Base-by-base conservation (phyloP, 345 rosid genomes). In the Populus pruinosa region DNA sequence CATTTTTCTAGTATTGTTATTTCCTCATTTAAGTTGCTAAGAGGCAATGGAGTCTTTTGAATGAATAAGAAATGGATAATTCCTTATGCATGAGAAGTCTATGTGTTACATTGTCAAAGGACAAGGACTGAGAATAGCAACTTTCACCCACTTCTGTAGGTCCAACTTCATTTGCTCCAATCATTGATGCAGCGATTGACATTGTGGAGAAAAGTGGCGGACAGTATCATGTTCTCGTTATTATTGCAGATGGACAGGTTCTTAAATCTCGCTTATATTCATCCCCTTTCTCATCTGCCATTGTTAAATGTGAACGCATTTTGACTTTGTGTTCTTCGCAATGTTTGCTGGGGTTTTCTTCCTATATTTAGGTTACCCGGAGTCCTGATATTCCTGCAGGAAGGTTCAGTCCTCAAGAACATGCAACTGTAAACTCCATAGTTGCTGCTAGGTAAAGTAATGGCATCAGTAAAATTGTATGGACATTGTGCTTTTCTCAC, bases 241-340 rank as follows among this genome's bases (percentile, higher is more conserved):
- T 96, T 66, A 73, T 96, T 61, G 99, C 98, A 43, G 99, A 96
- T 81, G 99, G 99, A 53, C 99, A 93, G 94, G 96, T 91, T 29
- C 23, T 17, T 49, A 36, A 71, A 59, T 23, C 67, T 55, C 71
- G 47, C 53, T 77, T 69, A 25, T 53, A 33, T 59, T 29, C 5
- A 17, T 71, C 68, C 2, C 66, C 38, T 55, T 71, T 13, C 41
- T 76, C 59, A 23, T 23, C 29, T 9, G 29, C 64, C 23, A 9
- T 0, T 11, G 5, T 23, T 12, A 59, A 59, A 23, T 59, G 64
- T 59, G 64, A 59, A 9, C 10, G n/a, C 64, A 1, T 20, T 12
- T 61, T 18, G 56, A 23, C 27, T 12, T 25, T 35, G 36, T 69
- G 35, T 73, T 69, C 74, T 74, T 41, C 64, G 21, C 67, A 12